Percentiles rank a stretch among this genome's conserved stretches.
These are phyloP conservation scores for Neofusicoccum umdonicola DNA, from an alignment of 2,329 filamentous ascomycete genomes.

Conservation along the genomic window DNA sequence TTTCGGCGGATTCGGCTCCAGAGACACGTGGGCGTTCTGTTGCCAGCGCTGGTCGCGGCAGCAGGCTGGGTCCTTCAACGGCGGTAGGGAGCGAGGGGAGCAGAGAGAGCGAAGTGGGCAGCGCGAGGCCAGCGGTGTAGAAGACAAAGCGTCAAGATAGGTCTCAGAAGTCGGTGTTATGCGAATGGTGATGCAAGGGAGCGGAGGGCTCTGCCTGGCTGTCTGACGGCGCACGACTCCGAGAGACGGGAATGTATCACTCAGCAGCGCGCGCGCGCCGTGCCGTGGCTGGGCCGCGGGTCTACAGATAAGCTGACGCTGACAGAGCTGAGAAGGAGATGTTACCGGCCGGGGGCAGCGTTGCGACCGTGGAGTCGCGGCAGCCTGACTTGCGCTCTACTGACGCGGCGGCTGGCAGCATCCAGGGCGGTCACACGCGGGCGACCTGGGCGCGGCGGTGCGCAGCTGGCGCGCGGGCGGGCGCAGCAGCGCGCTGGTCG, in stretches of 20 bases:
- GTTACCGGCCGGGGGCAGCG: not conserved
- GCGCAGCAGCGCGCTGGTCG: slow-evolving; percentile 6
- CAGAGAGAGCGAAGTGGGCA: not conserved
- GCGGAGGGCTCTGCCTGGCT: not conserved
- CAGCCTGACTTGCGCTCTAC: slow-evolving; percentile 16
- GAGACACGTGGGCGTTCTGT: slow-evolving; percentile 1
- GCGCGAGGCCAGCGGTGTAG: slow-evolving; percentile 4
- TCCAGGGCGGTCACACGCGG: slow-evolving; percentile 12
- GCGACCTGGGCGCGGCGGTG: slow-evolving; percentile 13
- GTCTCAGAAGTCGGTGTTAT: slow-evolving; percentile 17
- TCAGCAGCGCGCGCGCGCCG: slow-evolving; percentile 4
- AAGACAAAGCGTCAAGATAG: slow-evolving; percentile 16
- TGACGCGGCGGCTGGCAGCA: slow-evolving; percentile 17
- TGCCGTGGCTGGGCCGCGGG: slow-evolving; percentile 11
- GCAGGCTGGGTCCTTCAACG: not conserved
- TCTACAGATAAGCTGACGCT: slow-evolving; percentile 18
- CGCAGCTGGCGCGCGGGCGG: slow-evolving; percentile 3
- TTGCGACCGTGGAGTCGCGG: not conserved
- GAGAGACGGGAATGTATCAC: slow-evolving; percentile 16
- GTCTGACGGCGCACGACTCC: slow-evolving; percentile 17
- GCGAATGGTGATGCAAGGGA: slow-evolving; percentile 17
- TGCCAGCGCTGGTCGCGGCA: not conserved
- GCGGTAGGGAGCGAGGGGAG: not conserved
- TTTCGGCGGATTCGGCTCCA: not conserved
- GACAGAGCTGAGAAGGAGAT: slow-evolving; percentile 14